phyloP scores from a whole-genome alignment of 202 grass and related monocot genomes.

The Setaria italica region DNA sequence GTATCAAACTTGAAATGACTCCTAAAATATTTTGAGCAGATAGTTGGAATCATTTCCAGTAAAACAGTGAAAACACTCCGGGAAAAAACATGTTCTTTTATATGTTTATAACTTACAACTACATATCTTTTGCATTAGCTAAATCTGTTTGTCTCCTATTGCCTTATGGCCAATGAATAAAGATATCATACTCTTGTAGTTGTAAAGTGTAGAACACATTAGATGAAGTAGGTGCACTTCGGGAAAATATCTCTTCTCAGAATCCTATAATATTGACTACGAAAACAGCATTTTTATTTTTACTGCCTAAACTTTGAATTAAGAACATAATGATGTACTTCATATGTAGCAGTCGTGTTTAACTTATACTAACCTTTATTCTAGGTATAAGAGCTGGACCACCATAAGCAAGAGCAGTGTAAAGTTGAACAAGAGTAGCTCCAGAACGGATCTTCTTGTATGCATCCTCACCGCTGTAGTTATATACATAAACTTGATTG shows the following conservation, averaged over 20 bases:
- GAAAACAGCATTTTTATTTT: neutral
- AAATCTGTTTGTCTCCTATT: neutral
- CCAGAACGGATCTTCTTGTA: conserved; percentile 97
- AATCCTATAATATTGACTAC: conserved; percentile 3
- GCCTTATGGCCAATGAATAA: neutral
- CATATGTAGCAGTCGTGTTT: conserved; percentile 4
- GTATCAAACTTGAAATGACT: conserved; percentile 22
- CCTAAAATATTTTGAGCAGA: conserved; percentile 1
- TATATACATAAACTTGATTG: conserved; percentile 30
- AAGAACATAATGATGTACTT: neutral
- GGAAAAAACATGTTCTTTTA: neutral
- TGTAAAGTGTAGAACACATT: neutral
- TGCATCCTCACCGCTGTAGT: conserved; percentile 85
- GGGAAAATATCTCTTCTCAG: neutral
- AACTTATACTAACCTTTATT: conserved; percentile 75
- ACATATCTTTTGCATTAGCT: neutral
- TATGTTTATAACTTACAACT: neutral
- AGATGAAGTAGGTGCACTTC: neutral
- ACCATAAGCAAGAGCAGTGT: conserved; percentile 81
- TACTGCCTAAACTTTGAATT: neutral
- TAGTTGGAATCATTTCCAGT: neutral
- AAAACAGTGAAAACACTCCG: neutral
- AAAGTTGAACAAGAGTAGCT: conserved; percentile 94
- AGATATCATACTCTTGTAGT: neutral
- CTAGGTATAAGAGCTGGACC: conserved; percentile 90